Percentiles rank a stretch among this genome's conserved stretches.
phyloP scores from a whole-genome alignment of 2,329 filamentous ascomycete genomes.

The Colletotrichum sp. region DNA sequence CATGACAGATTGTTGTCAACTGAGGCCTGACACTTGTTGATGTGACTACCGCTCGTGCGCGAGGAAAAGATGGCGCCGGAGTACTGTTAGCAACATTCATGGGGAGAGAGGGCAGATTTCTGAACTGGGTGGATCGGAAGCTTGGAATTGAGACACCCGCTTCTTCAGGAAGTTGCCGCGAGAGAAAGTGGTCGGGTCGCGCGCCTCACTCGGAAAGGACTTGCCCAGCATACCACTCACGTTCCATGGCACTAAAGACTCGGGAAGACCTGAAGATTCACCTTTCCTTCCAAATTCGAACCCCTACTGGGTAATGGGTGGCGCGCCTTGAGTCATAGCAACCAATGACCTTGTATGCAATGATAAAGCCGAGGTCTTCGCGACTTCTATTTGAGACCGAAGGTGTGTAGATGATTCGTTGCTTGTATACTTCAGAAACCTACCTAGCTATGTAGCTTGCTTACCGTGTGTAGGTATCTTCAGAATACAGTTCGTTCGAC shows the following conservation, averaged over 20 bases:
- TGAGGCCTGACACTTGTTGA: background rate
- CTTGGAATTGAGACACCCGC: background rate
- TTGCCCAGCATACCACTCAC: background rate
- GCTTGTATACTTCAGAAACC: background rate
- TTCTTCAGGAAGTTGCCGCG: background rate
- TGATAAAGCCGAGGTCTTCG: background rate
- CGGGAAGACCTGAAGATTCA: background rate
- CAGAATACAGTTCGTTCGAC: background rate
- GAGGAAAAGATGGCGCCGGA: background rate
- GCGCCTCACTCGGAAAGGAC: background rate
- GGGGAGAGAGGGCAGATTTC: background rate
- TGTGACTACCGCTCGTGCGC: background rate
- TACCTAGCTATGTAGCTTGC: background rate
- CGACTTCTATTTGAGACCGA: background rate
- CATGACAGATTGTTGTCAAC: background rate
- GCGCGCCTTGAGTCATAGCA: background rate
- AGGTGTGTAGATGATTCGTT: background rate
- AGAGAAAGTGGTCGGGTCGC: background rate
- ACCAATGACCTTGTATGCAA: background rate
- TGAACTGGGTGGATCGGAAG: background rate
- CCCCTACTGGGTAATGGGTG: background rate
- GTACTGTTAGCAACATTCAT: background rate
- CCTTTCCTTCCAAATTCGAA: background rate
- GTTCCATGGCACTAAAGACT: background rate
- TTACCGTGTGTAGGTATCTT: background rate